phyloP scores from a whole-genome alignment of 2,329 filamentous ascomycete species.

The Aphanocladium album region DNA sequence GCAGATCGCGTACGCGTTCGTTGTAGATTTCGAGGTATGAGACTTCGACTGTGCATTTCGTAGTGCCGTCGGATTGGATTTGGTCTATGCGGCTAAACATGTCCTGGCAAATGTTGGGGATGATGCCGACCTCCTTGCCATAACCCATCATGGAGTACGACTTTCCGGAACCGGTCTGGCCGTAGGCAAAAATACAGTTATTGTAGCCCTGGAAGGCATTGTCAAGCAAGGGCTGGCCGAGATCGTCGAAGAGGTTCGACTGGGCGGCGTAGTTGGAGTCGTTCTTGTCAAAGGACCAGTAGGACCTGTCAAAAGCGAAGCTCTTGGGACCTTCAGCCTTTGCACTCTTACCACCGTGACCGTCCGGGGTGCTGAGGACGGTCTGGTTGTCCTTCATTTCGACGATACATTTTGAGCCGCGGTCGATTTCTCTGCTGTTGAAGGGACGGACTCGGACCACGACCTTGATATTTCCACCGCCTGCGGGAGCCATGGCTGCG shows the following conservation, averaged over 20 bases:
- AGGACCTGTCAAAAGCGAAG: slow-evolving; percentile 95
- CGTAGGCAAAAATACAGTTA: slow-evolving; percentile 99
- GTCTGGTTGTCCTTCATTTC: slow-evolving; percentile 95
- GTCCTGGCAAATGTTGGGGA: slow-evolving; percentile 92
- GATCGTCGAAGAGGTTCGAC: slow-evolving; percentile 78
- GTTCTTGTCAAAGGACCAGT: slow-evolving; percentile 91
- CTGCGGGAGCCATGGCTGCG: slow-evolving; percentile 43
- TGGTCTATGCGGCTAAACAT: slow-evolving; percentile 86
- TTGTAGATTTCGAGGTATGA: slow-evolving; percentile 99
- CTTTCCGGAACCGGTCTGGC: slow-evolving; percentile 96
- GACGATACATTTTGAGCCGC: slow-evolving; percentile 92
- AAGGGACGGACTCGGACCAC: slow-evolving; percentile 95
- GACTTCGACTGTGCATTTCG: slow-evolving; percentile 91
- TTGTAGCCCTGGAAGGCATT: slow-evolving; percentile 99
- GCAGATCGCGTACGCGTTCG: slow-evolving; percentile 87
- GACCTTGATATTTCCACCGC: slow-evolving; percentile 98
- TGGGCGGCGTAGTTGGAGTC: slow-evolving; percentile 85
- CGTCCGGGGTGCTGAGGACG: slow-evolving; percentile 68
- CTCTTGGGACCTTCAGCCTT: slow-evolving; percentile 72
- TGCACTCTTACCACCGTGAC: slow-evolving; percentile 55
- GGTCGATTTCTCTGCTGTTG: slow-evolving; percentile 89
- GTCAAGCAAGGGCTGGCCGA: slow-evolving; percentile 86
- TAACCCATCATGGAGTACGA: slow-evolving; percentile 99
- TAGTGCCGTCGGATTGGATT: slow-evolving; percentile 66
- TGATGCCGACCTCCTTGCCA: slow-evolving; percentile 90